Evolutionary conservation across 1,284 basidiomycete species (phyloP).

Genomic region (Peniophora sp.): DNA sequence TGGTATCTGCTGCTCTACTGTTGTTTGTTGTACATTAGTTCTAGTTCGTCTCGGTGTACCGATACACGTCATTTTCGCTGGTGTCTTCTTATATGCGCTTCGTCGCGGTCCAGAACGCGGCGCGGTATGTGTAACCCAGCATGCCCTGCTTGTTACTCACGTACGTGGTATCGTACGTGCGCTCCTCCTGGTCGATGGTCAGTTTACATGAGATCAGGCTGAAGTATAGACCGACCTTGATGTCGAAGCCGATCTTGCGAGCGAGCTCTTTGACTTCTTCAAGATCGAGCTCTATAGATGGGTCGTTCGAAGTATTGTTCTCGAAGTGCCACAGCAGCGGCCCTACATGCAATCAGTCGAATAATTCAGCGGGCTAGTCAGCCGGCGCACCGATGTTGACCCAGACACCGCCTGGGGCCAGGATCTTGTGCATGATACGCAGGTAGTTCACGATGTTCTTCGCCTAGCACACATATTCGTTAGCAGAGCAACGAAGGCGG

Average conservation of each 20-base stretch:
- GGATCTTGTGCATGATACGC: conserved; percentile 70
- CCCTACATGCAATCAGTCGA: conserved; percentile 21
- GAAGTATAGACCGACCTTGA: conserved; percentile 50
- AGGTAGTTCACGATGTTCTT: conserved; percentile 91
- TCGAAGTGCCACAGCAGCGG: conserved; percentile 73
- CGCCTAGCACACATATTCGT: conserved; percentile 39
- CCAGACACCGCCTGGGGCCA: conserved; percentile 84
- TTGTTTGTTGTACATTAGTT: background rate
- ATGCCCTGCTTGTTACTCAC: conserved; percentile 79
- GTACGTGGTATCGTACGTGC: conserved; percentile 77
- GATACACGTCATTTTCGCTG: background rate
- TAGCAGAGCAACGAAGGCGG: conserved; percentile 28
- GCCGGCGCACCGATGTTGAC: conserved; percentile 67
- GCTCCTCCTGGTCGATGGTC: conserved; percentile 58
- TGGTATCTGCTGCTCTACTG: background rate
- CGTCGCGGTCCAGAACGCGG: conserved; percentile 81
- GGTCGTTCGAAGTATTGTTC: conserved; percentile 50
- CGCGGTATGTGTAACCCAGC: conserved; percentile 84
- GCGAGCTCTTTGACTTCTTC: conserved; percentile 82
- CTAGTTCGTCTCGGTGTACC: no score
- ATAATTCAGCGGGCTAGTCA: background rate
- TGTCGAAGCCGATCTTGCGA: conserved; percentile 72
- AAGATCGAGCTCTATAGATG: conserved; percentile 83
- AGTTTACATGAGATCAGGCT: background rate
- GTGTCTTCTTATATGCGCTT: conserved; percentile 30